Percentiles rank a stretch among this genome's conserved stretches.
These are phyloP conservation scores for Vitis hybrid DNA, from an alignment of 177 flowering plant genomes.

Conservation along the genomic window DNA sequence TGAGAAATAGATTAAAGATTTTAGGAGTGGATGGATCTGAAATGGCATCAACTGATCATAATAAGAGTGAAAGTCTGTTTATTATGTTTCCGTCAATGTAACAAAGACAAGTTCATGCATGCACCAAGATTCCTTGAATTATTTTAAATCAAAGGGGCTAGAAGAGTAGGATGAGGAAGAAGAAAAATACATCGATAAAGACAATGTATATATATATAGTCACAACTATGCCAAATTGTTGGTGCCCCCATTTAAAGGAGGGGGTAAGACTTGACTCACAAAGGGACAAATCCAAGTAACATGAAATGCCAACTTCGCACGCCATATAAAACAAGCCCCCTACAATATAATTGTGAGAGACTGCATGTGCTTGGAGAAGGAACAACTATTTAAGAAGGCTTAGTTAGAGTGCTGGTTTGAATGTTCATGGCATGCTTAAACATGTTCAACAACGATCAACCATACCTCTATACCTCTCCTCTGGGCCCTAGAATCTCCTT, in stretches of 20 bases:
- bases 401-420: not conserved
- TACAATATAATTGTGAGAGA: conserved; percentile 30
- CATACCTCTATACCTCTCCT: conserved; percentile 26
- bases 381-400: conserved; percentile 6
- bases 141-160: too few species aligned
- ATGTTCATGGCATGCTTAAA: conserved; percentile 23
- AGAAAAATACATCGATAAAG: too few species aligned
- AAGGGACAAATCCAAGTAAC: conserved; percentile 34
- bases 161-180: too few species aligned
- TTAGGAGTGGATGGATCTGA: too few species aligned
- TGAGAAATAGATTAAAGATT: too few species aligned
- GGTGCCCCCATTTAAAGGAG: not conserved
- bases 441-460: conserved; percentile 25
- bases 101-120: too few species aligned
- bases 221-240: conserved; percentile 3
- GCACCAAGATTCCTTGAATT: too few species aligned
- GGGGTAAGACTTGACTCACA: conserved; percentile 8
- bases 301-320: conserved; percentile 25
- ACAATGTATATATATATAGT: conserved; percentile 1
- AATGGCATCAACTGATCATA: too few species aligned
- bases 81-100: too few species aligned
- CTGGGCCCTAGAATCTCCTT: conserved; percentile 93
- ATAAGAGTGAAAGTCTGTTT: too few species aligned
- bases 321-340: conserved; percentile 13
- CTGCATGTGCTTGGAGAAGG: conserved; percentile 20